A percentile compares a stretch with the other conserved stretches of the same genome.
Conservation (phyloP, 2,329 filamentous ascomycete species). For the Alternaria hordeiaustralica region DNA sequence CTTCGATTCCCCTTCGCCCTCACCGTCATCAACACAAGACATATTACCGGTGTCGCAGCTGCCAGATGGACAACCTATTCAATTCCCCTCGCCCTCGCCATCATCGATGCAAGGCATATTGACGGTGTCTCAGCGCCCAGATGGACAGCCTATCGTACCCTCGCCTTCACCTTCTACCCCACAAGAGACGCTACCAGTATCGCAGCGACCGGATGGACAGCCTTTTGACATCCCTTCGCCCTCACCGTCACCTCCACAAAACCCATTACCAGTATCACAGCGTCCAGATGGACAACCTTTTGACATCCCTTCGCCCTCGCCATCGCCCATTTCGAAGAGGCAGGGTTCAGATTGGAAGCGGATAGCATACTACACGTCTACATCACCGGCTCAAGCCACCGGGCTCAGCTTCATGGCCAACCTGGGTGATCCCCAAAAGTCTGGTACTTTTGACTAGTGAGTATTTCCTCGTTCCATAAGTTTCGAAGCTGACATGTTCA, state of each 20-base stretch:
- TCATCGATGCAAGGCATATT: neutral
- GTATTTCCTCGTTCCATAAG: neutral
- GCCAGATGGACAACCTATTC: neutral
- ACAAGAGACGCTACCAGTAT: neutral
- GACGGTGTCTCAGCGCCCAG: neutral
- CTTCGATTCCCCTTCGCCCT: neutral
- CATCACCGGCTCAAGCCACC: constrained; percentile 49
- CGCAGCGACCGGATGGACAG: neutral
- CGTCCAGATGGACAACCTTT: neutral
- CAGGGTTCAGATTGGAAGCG: constrained; percentile 49
- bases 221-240: neutral
- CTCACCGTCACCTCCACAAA: neutral
- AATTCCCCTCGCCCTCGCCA: neutral
- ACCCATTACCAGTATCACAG: neutral
- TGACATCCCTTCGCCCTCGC: neutral
- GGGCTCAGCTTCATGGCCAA: constrained; percentile 67
- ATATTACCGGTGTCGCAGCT: neutral
- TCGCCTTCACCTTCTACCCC: neutral
- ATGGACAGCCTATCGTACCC: neutral
- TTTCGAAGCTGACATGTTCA: constrained; percentile 20
- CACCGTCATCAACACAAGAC: neutral
- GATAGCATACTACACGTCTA: constrained; percentile 58
- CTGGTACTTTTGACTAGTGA: constrained; percentile 62
- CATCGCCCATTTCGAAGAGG: neutral
- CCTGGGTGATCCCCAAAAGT: constrained; percentile 59